Evolutionary conservation across 768 basidiomycete genomes (phyloP).

Genomic region (Lactarius akahatsu): DNA sequence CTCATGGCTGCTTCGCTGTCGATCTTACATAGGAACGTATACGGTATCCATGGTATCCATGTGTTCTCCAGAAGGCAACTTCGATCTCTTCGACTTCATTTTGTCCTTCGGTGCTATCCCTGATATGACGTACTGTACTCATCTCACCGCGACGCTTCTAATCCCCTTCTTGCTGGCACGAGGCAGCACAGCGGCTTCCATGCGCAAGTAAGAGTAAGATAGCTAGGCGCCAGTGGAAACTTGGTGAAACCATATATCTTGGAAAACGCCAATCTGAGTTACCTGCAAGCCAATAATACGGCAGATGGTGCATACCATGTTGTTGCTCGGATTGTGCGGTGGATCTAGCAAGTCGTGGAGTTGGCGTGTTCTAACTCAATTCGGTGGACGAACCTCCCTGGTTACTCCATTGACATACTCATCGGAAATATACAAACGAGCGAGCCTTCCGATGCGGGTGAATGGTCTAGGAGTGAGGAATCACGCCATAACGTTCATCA

Average conservation of each 20-base stretch:
- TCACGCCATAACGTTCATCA: slow-evolving; percentile 1
- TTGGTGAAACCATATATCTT: background rate
- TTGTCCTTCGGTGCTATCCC: background rate
- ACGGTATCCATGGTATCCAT: slow-evolving; percentile 8
- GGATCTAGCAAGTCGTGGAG: background rate
- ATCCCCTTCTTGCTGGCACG: slow-evolving; percentile 10
- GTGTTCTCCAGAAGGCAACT: slow-evolving; percentile 14
- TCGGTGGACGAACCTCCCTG: background rate
- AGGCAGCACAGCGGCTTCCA: slow-evolving; percentile 18
- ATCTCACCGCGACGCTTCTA: slow-evolving; percentile 10
- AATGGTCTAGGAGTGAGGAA: background rate
- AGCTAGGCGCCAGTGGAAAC: background rate
- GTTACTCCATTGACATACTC: background rate
- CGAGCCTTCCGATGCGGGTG: background rate
- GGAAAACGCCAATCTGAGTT: background rate
- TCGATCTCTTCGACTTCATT: slow-evolving; percentile 24
- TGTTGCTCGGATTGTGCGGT: background rate
- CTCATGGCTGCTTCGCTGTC: slow-evolving; percentile 2
- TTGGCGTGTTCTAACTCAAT: background rate
- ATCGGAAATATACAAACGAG: background rate
- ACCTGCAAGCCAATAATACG: background rate
- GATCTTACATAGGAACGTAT: slow-evolving; percentile 14
- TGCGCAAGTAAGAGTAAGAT: background rate
- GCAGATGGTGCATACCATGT: background rate
- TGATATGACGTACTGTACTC: background rate